phyloP scores from a whole-genome alignment of 257 asterid genomes.

The Perilla frutescens region DNA sequence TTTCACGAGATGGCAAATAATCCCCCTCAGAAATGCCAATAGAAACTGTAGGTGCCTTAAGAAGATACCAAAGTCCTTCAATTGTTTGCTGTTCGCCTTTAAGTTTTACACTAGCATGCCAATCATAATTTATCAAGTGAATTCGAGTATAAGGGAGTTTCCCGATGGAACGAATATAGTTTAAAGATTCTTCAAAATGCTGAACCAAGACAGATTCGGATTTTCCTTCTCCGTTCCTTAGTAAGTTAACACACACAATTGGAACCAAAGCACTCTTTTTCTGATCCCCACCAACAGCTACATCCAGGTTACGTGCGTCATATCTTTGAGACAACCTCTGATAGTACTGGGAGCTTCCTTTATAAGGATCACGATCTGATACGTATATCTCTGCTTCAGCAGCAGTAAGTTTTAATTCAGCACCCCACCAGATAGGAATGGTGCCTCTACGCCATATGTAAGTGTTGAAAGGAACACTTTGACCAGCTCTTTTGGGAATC shows the following conservation, averaged over 20 bases:
- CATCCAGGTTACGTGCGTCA: constrained; percentile 75
- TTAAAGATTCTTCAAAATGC: constrained; percentile 93
- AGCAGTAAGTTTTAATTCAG: constrained; percentile 93
- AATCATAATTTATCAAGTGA: constrained; percentile 92
- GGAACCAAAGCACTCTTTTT: constrained; percentile 88
- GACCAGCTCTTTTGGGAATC: constrained; percentile 79
- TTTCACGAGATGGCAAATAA: constrained; percentile 83
- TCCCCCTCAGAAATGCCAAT: constrained; percentile 91
- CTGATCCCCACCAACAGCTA: constrained; percentile 62
- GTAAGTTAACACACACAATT: constrained; percentile 88
- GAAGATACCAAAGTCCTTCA: constrained; percentile 98
- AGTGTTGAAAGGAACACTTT: constrained; percentile 87
- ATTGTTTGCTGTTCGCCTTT: constrained; percentile 97
- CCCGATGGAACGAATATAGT: constrained; percentile 73
- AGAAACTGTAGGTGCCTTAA: constrained; percentile 85
- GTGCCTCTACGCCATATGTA: constrained; percentile 99
- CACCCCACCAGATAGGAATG: constrained; percentile 99
- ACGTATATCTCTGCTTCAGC: constrained; percentile 99
- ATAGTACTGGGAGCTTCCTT: constrained; percentile 89
- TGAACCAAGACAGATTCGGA: constrained; percentile 90
- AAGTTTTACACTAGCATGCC: constrained; percentile 96
- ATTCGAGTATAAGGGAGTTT: constrained; percentile 83
- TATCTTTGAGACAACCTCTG: constrained; percentile 93
- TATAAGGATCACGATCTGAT: constrained; percentile 85
- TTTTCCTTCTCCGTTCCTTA: constrained; percentile 91